Percentiles rank a stretch among this genome's conserved stretches.
Evolutionary conservation across 78 protist species (phyloP).

Genomic region (Protostelium mycophagum): DNA sequence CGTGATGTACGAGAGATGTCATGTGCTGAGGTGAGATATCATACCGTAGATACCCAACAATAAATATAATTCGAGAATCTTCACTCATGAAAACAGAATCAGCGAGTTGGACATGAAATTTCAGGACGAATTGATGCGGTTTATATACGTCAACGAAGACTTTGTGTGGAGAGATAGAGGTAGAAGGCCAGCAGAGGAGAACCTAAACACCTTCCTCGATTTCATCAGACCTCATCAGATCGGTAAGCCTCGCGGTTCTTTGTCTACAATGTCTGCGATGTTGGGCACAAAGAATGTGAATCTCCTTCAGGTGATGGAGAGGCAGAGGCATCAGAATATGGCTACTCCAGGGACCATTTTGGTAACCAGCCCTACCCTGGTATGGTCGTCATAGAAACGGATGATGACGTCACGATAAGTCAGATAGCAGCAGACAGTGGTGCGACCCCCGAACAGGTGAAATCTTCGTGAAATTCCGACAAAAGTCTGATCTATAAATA

Average conservation of each 20-base stretch:
- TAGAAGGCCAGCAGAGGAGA: conserved; percentile 9
- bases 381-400: neutral
- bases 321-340: neutral
- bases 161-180: conserved; percentile 11
- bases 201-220: neutral
- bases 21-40: neutral
- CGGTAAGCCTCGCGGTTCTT: too few relatives aligned
- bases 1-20: neutral
- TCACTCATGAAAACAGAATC: neutral
- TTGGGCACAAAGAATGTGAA: too few relatives aligned
- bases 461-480: neutral
- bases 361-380: neutral
- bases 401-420: neutral
- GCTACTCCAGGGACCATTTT: neutral
- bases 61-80: neutral
- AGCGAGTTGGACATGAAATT: neutral
- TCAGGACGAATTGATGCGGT: neutral
- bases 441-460: neutral
- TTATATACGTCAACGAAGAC: neutral
- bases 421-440: neutral
- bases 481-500: neutral
- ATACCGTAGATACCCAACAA: neutral
- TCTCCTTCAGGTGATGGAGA: neutral
- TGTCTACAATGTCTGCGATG: too few relatives aligned
- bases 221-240: neutral